A percentile compares a stretch with the other conserved stretches of the same genome.
Evolutionary conservation across 2,329 filamentous ascomycete species (phyloP).

Genomic region (Alternaria sp.): DNA sequence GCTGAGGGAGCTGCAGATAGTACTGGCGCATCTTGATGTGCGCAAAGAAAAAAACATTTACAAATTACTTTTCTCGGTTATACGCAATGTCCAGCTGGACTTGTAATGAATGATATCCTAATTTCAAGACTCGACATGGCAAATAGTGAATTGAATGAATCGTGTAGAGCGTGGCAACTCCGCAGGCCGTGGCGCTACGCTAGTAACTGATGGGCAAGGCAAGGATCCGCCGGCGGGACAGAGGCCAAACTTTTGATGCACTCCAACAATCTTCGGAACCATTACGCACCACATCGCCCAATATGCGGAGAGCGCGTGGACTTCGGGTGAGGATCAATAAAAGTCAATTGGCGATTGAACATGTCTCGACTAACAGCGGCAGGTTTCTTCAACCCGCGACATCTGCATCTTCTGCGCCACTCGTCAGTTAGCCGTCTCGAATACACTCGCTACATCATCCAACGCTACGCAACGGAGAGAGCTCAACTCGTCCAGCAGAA

Average conservation of each 20-base stretch:
- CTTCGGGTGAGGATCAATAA: slow-evolving; percentile 33
- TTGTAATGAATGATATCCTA: neutral
- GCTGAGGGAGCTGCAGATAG: neutral
- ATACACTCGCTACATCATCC: slow-evolving; percentile 22
- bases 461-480: slow-evolving; percentile 39
- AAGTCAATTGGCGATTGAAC: neutral
- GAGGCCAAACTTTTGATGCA: slow-evolving; percentile 28
- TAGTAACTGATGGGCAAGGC: slow-evolving; percentile 6
- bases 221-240: slow-evolving; percentile 26
- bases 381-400: slow-evolving; percentile 49
- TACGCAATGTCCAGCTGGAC: neutral
- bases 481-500: slow-evolving; percentile 45
- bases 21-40: neutral
- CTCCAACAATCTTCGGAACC: slow-evolving; percentile 11
- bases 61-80: neutral
- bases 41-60: neutral
- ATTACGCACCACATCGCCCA: slow-evolving; percentile 15
- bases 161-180: slow-evolving; percentile 1
- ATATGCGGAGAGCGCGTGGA: slow-evolving; percentile 44
- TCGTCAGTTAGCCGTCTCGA: slow-evolving; percentile 39
- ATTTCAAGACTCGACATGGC: neutral
- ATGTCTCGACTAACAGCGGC: slow-evolving; percentile 11
- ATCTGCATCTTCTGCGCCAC: slow-evolving; percentile 53
- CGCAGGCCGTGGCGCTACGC: neutral
- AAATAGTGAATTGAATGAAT: neutral